Base-by-base conservation (phyloP, 2,329 filamentous ascomycete species). In the Sphaerulina musiva region DNA sequence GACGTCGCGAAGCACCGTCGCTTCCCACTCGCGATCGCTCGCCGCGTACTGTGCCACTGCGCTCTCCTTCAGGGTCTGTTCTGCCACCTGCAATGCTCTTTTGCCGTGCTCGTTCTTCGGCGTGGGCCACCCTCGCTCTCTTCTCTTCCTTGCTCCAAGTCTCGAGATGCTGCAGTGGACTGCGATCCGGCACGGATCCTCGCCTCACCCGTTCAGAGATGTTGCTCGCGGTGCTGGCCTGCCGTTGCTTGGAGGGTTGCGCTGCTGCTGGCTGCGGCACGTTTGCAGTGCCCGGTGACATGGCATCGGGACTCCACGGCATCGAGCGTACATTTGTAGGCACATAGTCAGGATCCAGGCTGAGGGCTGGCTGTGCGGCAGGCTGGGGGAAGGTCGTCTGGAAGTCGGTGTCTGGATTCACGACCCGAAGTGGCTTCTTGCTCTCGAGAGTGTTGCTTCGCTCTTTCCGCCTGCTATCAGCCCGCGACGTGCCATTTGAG, bases 81-180 rank as follows among this genome's bases (percentile, higher is more conserved):
- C 42, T 46, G 7, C 45, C 51, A 26, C 56, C 43, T 11, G 53
- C 51, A 32, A 53, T 26, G 43, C 57, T 62, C 40, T 53, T 78
- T 65, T 92, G 84, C 62, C 84, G 81, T 14, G 85, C 80, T 42
- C 81, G 80, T 62, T 83, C 78, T 69, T 96, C 92, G 5, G 89
- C 89, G 64, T 92, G 87, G 68, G 90, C 81, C 4, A 92, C 83
- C 45, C 89, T 81, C 7, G 90, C 89, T 60, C 92, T 81, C 71
- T 95, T 95, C 72, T 96, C 91, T 73, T 96, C 91, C 70, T 96
- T 97, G 70, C 87, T 95, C 71, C 96, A 92, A 66, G 88, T 82
- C 75, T 98, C 92, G 62, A 98, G 81, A 75, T 86, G 93, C 72
- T 98, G 92, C 49, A 98, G 79, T 49, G 95, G 93, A 59, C 92